phyloP scores from a whole-genome alignment of 2,329 filamentous ascomycete genomes.

The Hymenoscyphus albidus region DNA sequence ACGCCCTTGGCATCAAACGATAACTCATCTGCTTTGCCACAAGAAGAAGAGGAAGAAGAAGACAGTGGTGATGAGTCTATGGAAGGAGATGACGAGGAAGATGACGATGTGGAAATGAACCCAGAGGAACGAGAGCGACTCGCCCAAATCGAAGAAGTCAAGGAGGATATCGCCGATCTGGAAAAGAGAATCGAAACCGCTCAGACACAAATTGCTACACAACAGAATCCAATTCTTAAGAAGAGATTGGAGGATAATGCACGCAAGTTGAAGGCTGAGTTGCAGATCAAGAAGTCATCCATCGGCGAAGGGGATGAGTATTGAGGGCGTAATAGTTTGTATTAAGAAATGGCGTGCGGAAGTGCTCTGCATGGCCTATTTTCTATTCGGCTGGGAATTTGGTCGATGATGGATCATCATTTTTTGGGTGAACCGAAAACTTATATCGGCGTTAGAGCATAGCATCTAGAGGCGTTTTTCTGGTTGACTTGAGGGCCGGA shows the following conservation, averaged over 20 bases:
- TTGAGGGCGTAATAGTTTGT: slow-evolving; percentile 8
- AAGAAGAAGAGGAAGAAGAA: slow-evolving; percentile 26
- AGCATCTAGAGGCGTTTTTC: neutral
- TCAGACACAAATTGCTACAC: slow-evolving; percentile 40
- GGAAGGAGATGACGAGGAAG: slow-evolving; percentile 40
- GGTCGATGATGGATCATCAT: neutral
- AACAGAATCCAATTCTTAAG: slow-evolving; percentile 47
- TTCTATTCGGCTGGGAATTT: neutral
- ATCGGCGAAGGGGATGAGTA: slow-evolving; percentile 36
- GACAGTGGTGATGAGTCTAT: slow-evolving; percentile 41
- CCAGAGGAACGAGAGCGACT: slow-evolving; percentile 48
- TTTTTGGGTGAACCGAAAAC: neutral
- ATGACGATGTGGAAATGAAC: slow-evolving; percentile 45
- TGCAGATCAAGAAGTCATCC: slow-evolving; percentile 48
- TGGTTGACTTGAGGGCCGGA: neutral
- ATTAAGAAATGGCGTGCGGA: slow-evolving; percentile 8
- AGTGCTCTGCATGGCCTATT: slow-evolving; percentile 9
- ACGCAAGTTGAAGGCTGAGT: slow-evolving; percentile 47
- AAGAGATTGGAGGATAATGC: slow-evolving; percentile 46
- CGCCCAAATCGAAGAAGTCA: slow-evolving; percentile 44
- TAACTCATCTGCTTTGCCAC: slow-evolving; percentile 14
- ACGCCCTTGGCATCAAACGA: slow-evolving; percentile 30
- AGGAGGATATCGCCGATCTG: slow-evolving; percentile 52
- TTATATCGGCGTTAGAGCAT: neutral
- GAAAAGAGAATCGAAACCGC: slow-evolving; percentile 46